Base-by-base conservation (phyloP, 2,329 filamentous ascomycete species). In the Fusarium sp. region DNA sequence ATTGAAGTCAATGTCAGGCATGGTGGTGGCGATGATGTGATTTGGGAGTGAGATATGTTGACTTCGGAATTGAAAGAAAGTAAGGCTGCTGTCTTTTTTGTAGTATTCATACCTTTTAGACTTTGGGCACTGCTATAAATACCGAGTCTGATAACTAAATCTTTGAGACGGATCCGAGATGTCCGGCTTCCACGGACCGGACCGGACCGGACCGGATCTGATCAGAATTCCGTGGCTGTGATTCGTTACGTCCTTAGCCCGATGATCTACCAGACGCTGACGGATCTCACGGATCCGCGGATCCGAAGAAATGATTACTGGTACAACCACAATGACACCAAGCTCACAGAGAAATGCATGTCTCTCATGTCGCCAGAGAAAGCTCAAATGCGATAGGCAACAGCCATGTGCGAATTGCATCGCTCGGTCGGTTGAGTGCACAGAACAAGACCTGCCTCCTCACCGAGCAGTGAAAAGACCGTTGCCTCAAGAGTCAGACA, bases 231-330 rank as follows among this genome's bases (percentile, higher is more conserved):
- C 25, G 4, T 11, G 44, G 25, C 3, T n/a, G 10, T 46, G 29
- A 33, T 49, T 49, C 3, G 46, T 23, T 6, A 0, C 4, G 0
- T 1, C 8, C 0, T 0, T 7, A 10, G 7, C 10, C 49, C 33
- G 49, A 38, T 7, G 14, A 38, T 54, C 5, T 21, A 27, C 49
- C 49, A 23, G 0, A 1, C 10, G 19, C 14, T 18, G 23, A 27
- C 33, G 15, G 23, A 27, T 21, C 8, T 12, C 7, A 10, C 58
- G 58, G 58, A 41, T 60, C 58, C 46, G 58, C 11, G 10, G 25
- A 7, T 27, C 45, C 57, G 57, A 60, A 1, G 12, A 25, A 3
- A 1, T 15, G 10, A 1, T 15, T 9, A 2, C 11, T 2, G 23
- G 15, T 37, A 18, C 31, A 48, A 2, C 1, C 10, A 27, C 23